These are phyloP conservation scores for Penicillium corylophilum DNA, from an alignment of 2,329 filamentous ascomycete species.

Conservation along the genomic window DNA sequence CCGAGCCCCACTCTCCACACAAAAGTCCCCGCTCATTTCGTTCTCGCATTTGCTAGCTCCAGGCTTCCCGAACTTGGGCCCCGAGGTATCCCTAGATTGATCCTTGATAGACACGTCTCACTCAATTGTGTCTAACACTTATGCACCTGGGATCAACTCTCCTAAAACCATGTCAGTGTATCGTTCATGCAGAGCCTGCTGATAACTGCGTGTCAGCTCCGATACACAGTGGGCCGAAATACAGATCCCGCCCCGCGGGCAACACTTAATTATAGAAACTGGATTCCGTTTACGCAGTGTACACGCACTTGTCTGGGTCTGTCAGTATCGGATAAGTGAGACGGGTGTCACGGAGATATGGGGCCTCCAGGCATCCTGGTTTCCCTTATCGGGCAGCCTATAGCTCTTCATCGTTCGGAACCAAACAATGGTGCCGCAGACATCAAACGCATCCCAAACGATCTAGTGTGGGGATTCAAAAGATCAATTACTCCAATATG, in stretches of 20 bases:
- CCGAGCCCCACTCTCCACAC: not conserved
- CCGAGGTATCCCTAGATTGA: not conserved
- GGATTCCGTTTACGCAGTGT: not conserved
- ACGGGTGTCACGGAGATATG: not conserved
- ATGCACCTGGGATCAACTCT: not conserved
- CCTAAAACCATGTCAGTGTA: not conserved
- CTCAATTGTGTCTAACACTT: not conserved
- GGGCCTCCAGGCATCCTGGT: not conserved
- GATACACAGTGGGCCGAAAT: conserved; percentile 7
- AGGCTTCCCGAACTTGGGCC: not conserved
- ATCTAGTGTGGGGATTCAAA: not conserved
- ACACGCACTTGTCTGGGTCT: not conserved
- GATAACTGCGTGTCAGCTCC: not conserved
- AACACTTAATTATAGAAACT: conserved; percentile 13
- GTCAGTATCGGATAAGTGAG: not conserved
- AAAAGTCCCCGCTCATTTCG: not conserved
- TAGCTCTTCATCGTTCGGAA: not conserved
- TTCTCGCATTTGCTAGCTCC: not conserved
- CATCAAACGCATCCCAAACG: not conserved
- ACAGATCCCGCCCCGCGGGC: conserved; percentile 2
- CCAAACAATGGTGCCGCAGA: not conserved
- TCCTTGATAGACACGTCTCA: not conserved
- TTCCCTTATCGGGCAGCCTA: not conserved
- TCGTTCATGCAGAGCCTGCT: not conserved
- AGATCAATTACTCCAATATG: not conserved